Evolutionary conservation across 1,139 yeast genomes (phyloP), one percentile per base, ranked within the genome.

Genomic region (Groenewaldozyma auringiensis): DNA sequence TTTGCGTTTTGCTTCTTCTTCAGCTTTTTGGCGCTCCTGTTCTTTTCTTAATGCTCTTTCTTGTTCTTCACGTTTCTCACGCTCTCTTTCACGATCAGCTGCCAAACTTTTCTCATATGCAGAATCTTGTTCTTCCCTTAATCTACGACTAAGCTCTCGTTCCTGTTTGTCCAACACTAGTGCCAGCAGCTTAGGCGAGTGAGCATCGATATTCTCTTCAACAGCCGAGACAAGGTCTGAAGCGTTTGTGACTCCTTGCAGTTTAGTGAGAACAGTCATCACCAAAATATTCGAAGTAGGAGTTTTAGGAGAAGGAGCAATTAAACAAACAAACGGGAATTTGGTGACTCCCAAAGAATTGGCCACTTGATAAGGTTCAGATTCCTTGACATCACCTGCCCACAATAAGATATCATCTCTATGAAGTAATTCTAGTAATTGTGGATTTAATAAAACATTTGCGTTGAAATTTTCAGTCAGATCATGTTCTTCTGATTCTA

Each of bases 311-410:
- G 66, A 40, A 68, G 73, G 51, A 77, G 87, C 63, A 75, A 70
- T 56, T 78, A 81, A 45, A 0, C 94, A 95, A 37, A 86, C 64
- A 60, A 85, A 84, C 9, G 98, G 98, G 58, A 83, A 82, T 52
- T 78, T 76, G 18, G 89, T 76, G 38, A 83, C 84, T 50, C 78
- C 76, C 50, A 89, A 73, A 41, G 83, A 78, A 59, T 83, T 81
- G 0, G 95, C 86, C 14, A 87, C 79, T 57, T 87, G 95, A 58
- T 79, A 82, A 1, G 94, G 86, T 63, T 92, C 97, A 13, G 88
- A 78, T 50, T 81, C 79, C 14, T 78, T 75, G 27, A 84, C 77
- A 60, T 85, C 84, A 6, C 96, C 96, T 33, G 94, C 95, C 97
- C 97, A 92, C 3, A 87, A 68, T 2, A 87, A 58, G 2, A 81